These are phyloP conservation scores for Entelexis paramagnoliae DNA, from an alignment of 1,139 yeast genomes.

Conservation along the genomic window DNA sequence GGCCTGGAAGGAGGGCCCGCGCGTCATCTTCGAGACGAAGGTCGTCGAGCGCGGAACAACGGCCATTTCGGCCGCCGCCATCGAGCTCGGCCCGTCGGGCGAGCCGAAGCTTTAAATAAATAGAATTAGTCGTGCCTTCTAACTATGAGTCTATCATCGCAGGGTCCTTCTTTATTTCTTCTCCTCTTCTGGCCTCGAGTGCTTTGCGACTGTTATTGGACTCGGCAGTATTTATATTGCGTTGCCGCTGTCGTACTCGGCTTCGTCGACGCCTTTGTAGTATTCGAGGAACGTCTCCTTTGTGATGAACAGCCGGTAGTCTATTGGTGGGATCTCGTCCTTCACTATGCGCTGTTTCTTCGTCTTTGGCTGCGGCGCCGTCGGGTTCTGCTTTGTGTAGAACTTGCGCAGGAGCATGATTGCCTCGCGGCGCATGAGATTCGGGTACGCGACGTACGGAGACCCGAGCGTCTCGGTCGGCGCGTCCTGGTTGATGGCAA, in stretches of 20 bases:
- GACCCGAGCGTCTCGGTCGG: conserved; percentile 25
- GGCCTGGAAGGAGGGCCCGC: conserved; percentile 74
- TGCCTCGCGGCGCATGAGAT: conserved; percentile 71
- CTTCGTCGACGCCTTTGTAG: conserved; percentile 41
- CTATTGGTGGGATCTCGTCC: conserved; percentile 57
- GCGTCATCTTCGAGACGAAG: conserved; percentile 71
- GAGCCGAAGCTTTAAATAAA: conserved; percentile 23
- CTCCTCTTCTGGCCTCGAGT: no score
- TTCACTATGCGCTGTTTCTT: conserved; percentile 72
- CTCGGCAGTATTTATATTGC: not conserved
- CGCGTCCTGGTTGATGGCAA: conserved; percentile 47
- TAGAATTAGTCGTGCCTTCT: not conserved
- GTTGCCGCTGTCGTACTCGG: conserved; percentile 25
- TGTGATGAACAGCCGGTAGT: conserved; percentile 41
- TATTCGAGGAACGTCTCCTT: conserved; percentile 39
- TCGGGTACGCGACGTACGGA: conserved; percentile 58
- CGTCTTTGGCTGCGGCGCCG: conserved; percentile 71
- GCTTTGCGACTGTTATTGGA: no score
- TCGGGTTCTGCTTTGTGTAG: conserved; percentile 71
- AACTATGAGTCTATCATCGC: not conserved
- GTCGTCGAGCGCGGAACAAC: conserved; percentile 68
- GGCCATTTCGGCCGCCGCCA: conserved; percentile 83
- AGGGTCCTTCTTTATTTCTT: no score
- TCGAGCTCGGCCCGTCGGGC: conserved; percentile 42
- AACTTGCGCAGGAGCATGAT: conserved; percentile 68